Evolutionary conservation across 1,284 basidiomycete species (phyloP).

Genomic region (Salmacisia buchloeana): DNA sequence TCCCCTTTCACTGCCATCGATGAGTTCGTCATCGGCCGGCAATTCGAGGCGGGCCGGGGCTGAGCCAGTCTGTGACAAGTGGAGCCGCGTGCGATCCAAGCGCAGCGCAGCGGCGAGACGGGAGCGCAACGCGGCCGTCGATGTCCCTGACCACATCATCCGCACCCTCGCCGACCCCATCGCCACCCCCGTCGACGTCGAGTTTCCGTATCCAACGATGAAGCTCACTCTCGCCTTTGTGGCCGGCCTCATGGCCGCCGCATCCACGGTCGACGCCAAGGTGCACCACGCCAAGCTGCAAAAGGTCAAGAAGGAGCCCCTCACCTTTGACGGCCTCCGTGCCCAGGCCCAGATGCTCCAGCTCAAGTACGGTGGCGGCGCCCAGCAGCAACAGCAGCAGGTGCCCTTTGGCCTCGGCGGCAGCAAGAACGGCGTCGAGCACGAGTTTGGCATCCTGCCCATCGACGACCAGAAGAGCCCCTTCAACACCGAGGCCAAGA

Average conservation of each 20-base stretch:
- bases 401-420: slow-evolving; percentile 51
- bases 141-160: slow-evolving; percentile 6
- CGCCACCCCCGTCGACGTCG: slow-evolving; percentile 57
- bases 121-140: too few species aligned
- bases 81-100: too few species aligned
- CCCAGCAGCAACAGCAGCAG: slow-evolving; percentile 34
- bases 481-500: slow-evolving; percentile 55
- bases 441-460: slow-evolving; percentile 56
- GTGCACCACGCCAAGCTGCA: slow-evolving; percentile 3
- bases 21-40: too few species aligned
- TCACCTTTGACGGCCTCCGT: slow-evolving; percentile 63
- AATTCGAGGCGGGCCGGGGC: too few species aligned
- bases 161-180: slow-evolving; percentile 65
- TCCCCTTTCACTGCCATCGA: too few species aligned
- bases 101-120: too few species aligned
- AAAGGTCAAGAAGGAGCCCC: slow-evolving; percentile 54
- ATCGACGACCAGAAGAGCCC: slow-evolving; percentile 27
- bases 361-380: slow-evolving; percentile 43
- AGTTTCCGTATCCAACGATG: slow-evolving; percentile 23
- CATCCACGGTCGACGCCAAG: slow-evolving; percentile 25
- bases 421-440: slow-evolving; percentile 50
- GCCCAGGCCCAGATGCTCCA: slow-evolving; percentile 56
- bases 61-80: too few species aligned
- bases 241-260: slow-evolving; percentile 63
- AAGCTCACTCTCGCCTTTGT: slow-evolving; percentile 51